A percentile compares a stretch with the other conserved stretches of the same genome.
Conservation (phyloP, 768 basidiomycete species). For the Mycena filopes region DNA sequence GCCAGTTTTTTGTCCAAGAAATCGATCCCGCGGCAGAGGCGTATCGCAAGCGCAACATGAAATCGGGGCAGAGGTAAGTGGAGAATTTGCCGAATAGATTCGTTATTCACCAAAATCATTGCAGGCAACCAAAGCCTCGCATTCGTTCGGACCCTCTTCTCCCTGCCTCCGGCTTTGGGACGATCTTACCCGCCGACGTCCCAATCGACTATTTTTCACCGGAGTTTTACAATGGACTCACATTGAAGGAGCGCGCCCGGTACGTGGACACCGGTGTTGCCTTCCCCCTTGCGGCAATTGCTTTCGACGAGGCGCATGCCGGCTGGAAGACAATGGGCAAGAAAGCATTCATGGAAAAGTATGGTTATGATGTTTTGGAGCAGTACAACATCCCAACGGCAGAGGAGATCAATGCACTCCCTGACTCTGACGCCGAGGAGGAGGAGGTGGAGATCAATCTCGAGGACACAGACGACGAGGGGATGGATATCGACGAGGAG, state of each 20-base stretch:
- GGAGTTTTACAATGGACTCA: slow-evolving; percentile 17
- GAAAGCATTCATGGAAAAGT: slow-evolving; percentile 15
- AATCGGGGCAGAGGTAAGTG: slow-evolving; percentile 9
- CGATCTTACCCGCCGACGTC: slow-evolving; percentile 9
- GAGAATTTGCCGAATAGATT: background rate
- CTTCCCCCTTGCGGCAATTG: slow-evolving; percentile 13
- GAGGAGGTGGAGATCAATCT: slow-evolving; percentile 19
- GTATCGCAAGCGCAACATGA: slow-evolving; percentile 16
- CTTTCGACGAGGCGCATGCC: background rate
- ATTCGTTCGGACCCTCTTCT: background rate
- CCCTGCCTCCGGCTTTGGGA: slow-evolving; percentile 9
- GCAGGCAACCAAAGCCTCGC: background rate
- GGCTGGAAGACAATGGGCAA: slow-evolving; percentile 23
- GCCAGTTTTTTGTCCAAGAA: slow-evolving; percentile 2
- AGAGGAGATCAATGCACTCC: slow-evolving; percentile 5
- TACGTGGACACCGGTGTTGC: slow-evolving; percentile 22
- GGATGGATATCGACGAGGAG: slow-evolving; percentile 14
- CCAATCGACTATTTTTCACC: slow-evolving; percentile 20
- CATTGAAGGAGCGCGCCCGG: slow-evolving; percentile 9
- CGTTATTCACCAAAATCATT: background rate
- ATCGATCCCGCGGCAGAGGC: slow-evolving; percentile 9
- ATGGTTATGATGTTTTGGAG: slow-evolving; percentile 17
- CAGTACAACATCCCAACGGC: slow-evolving; percentile 14
- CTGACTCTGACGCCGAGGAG: slow-evolving; percentile 13
- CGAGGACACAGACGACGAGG: slow-evolving; percentile 14